Conservation (phyloP, 805 yeast species). For the Candida nitratophila region DNA sequence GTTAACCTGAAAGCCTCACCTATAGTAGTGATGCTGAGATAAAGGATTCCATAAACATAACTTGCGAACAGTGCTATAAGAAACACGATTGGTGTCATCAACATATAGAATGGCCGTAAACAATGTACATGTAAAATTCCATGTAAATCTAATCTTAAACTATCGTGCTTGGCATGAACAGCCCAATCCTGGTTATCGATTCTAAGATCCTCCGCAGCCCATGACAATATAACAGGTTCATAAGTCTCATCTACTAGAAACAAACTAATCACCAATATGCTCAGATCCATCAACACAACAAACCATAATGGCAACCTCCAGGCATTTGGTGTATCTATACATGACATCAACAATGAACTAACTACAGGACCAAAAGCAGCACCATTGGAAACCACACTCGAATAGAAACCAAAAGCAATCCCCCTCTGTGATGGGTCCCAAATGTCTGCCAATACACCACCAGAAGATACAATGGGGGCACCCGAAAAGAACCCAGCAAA, state of each 20-base stretch:
- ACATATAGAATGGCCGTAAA: slow-evolving; percentile 32
- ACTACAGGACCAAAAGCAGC: slow-evolving; percentile 66
- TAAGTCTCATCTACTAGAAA: slow-evolving; percentile 32
- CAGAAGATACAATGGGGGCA: slow-evolving; percentile 52
- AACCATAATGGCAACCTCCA: slow-evolving; percentile 59
- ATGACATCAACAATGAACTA: slow-evolving; percentile 37
- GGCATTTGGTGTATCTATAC: slow-evolving; percentile 29
- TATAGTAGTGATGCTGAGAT: slow-evolving; percentile 36
- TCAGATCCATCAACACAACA: slow-evolving; percentile 32
- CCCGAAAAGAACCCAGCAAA: slow-evolving; percentile 55
- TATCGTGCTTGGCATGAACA: slow-evolving; percentile 24
- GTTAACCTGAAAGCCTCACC: slow-evolving; percentile 28
- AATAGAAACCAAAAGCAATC: slow-evolving; percentile 41
- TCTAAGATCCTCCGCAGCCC: slow-evolving; percentile 20
- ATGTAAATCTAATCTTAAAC: slow-evolving; percentile 6
- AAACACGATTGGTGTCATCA: slow-evolving; percentile 34
- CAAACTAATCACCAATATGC: slow-evolving; percentile 27
- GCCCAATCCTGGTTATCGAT: slow-evolving; percentile 23
- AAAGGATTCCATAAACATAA: slow-evolving; percentile 42
- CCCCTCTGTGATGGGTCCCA: slow-evolving; percentile 46
- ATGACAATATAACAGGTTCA: slow-evolving; percentile 28
- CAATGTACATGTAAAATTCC: slow-evolving; percentile 24
- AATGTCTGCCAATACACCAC: slow-evolving; percentile 54
- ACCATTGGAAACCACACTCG: slow-evolving; percentile 50
- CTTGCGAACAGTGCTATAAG: slow-evolving; percentile 39